Evolutionary conservation across 192 early-diverging fungal species (phyloP).

Genomic region (Chytriomyces sp.): DNA sequence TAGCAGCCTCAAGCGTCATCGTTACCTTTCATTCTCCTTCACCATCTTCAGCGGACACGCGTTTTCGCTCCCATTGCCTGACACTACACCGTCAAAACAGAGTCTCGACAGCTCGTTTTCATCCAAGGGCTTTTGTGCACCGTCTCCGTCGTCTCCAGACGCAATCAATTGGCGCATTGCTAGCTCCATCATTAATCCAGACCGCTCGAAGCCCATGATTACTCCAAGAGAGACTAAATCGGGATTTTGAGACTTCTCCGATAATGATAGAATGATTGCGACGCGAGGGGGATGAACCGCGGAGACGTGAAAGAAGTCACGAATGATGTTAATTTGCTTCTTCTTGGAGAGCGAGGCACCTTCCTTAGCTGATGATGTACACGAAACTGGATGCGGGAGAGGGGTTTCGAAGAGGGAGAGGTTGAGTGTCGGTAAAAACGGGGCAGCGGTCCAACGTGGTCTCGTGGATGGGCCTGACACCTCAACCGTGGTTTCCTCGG

Average conservation of each 20-base stretch:
- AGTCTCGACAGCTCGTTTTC: neutral
- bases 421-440: constrained; percentile 11
- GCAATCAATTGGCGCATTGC: neutral
- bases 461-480: neutral
- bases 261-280: neutral
- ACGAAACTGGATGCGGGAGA: constrained; percentile 5
- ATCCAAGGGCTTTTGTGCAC: neutral
- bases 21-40: no score
- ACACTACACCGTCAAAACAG: neutral
- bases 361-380: no score
- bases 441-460: neutral
- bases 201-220: neutral
- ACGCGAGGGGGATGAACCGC: neutral
- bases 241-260: no score
- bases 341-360: no score
- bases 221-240: no score
- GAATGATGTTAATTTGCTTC: no score
- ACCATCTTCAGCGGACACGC: no score
- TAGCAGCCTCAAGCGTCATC: no score
- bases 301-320: neutral
- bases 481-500: neutral
- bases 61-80: no score
- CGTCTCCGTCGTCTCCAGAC: neutral
- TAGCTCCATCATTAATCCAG: neutral
- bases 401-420: neutral